Evolutionary conservation across 1,139 yeast genomes (phyloP), one percentile per base, ranked within the genome.

Genomic region (Pichia inconspicua): DNA sequence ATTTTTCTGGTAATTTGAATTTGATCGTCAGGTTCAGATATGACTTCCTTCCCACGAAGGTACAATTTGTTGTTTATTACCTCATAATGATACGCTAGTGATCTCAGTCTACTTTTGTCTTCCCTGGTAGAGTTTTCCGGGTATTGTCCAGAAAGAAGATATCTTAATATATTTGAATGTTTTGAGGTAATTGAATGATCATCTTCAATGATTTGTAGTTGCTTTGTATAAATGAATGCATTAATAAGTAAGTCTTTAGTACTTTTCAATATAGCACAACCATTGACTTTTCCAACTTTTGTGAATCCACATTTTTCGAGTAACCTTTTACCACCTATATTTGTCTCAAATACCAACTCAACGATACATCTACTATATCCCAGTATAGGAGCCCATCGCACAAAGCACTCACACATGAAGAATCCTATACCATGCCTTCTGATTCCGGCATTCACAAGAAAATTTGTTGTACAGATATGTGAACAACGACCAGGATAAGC

Each of bases 401-500:
- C 64, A 58, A 80, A 88, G 55, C 95, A 83, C 58, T 87, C 95
- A 11, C 88, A 82, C 54, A 92, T 66, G 0, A 94, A 84, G 50
- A 82, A 72, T 5, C 98, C 98, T 41, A 92, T 85, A 4, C 97
- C 96, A 61, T 84, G 84, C n/a, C 94, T 92, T 57, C 98, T 69
- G 54, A 86, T 86, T 53, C 95, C 95, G 2, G 95, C 94, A 65
- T 89, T 88, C 2, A 92, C 97, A 47, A 92, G 69, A 56, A 92
- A 86, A 32, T 84, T 84, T 2, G 88, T 95, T 0, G 95, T 87
- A 58, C 96, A 89, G n/a, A 92, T 83, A 64, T 90, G 97, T 0
- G 95, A 80, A 44, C 95, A 84, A 44, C 97, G 71, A 2, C 97
- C 97, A 0, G 97, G 96, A 61, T 84, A 92, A 59, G 88, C 86